Base-by-base conservation (phyloP, 768 basidiomycete genomes). In the Phylloporus rhodoxanthus region DNA sequence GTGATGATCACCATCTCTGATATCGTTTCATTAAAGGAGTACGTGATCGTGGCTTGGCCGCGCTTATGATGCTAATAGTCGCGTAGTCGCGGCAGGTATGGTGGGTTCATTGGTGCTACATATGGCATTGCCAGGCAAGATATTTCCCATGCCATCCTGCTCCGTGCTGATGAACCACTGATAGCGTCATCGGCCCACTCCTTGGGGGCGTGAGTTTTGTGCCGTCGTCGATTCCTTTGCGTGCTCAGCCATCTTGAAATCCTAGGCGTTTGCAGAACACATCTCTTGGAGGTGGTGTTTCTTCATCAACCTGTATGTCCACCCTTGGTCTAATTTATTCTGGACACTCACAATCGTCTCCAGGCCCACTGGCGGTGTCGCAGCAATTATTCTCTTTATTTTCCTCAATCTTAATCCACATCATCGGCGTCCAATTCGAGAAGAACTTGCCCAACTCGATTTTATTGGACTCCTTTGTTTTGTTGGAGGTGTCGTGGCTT, bases 201-300 rank as follows among this genome's bases (percentile, higher is more conserved):
- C 67, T 91, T 11, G 89, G 89, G 49, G 89, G 88, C 52, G 85
- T 85, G 37, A 71, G 82, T 43, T 23, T 37, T 14, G 6, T 69
- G 19, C 13, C 14, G 8, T 30, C 2, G 1, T 26, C 20, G 0
- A 8, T 43, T 32, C 37, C 26, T 2, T 5, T 37, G 42, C 47
- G 51, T 52, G 33, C 53, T 48, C 48, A 48, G 8, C 15, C 25
- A 25, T 38, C 32, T 21, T 13, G 13, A n/a, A 41, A 53, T 20
- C 11, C 11, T 13, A 84, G 84, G 81, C 68, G 11, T 79, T 91
- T 50, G 79, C 87, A 0, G 80, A 89, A 59, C 82, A 86, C 60
- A 81, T 82, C 15, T 74, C 81, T 1, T 91, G 89, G 89, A 69
- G 89, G 69, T 91, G 89, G 89, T 86, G 84, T 62, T 88, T 88